Evolutionary conservation across 1,284 basidiomycete species (phyloP).

Genomic region (Moesziomyces parantarcticus): DNA sequence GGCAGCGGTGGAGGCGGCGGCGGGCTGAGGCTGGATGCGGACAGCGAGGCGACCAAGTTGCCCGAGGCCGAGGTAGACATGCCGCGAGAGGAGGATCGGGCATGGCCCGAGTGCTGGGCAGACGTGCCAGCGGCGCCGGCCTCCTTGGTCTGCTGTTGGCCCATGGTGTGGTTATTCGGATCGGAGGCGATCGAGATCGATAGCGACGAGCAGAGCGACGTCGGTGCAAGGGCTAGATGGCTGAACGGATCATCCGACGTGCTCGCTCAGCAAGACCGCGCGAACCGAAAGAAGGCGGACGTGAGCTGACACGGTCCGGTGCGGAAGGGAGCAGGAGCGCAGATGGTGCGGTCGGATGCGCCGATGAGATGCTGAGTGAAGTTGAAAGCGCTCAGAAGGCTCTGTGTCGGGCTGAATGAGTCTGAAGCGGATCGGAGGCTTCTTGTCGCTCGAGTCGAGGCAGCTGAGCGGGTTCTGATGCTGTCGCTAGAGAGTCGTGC

Average conservation of each 20-base stretch:
- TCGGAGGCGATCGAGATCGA: neutral
- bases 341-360: neutral
- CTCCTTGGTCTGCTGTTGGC: slow-evolving; percentile 52
- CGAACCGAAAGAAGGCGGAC: too few relatives aligned
- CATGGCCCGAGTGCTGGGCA: slow-evolving; percentile 13
- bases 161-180: slow-evolving; percentile 19
- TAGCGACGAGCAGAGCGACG: slow-evolving; percentile 5
- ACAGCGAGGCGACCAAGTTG: slow-evolving; percentile 28
- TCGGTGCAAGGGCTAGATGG: neutral
- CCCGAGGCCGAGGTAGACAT: slow-evolving; percentile 35
- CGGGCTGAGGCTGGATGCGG: slow-evolving; percentile 27
- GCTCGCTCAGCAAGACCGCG: neutral
- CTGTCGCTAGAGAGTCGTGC: too few relatives aligned
- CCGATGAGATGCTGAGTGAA: neutral
- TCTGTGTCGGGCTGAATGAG: too few relatives aligned
- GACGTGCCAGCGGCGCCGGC: slow-evolving; percentile 29
- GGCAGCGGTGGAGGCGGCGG: slow-evolving; percentile 39
- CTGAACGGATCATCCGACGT: slow-evolving; percentile 5
- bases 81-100: slow-evolving; percentile 27
- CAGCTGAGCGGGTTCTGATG: too few relatives aligned
- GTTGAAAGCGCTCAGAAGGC: too few relatives aligned
- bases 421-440: too few relatives aligned
- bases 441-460: too few relatives aligned
- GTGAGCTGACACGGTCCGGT: neutral
- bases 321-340: neutral